A percentile compares a stretch with the other conserved stretches of the same genome.
These are phyloP conservation scores for Sicyos edulis DNA, from an alignment of 306 rosid species.

Conservation along the genomic window DNA sequence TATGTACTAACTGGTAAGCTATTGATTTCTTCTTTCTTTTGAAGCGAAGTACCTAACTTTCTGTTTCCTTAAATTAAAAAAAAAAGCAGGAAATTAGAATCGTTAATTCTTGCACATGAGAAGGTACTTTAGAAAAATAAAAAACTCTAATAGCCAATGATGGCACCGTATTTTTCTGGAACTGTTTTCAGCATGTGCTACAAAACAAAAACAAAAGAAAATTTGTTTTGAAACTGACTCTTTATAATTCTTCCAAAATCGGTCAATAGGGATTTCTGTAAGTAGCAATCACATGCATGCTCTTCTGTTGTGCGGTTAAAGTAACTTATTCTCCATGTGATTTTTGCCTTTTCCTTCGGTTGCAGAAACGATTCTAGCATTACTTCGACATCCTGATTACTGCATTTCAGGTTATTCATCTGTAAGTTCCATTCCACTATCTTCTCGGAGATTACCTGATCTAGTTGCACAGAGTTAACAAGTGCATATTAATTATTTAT, in stretches of 20 bases:
- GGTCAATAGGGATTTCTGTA: not conserved
- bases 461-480: slow-evolving; percentile 1
- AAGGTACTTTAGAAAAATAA: not conserved
- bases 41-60: not conserved
- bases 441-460: slow-evolving; percentile 18
- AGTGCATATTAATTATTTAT: not conserved
- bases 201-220: not conserved
- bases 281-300: not conserved
- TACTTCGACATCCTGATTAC: slow-evolving; percentile 91
- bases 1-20: slow-evolving; percentile 78
- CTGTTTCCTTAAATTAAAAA: not conserved
- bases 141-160: not conserved
- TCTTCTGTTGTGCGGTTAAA: slow-evolving; percentile 12
- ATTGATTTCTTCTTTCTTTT: slow-evolving; percentile 16
- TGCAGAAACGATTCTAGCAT: slow-evolving; percentile 81
- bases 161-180: not conserved
- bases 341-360: slow-evolving; percentile 23
- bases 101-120: not conserved
- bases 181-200: not conserved
- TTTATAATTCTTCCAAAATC: not conserved
- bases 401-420: slow-evolving; percentile 86
- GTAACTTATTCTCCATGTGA: slow-evolving; percentile 21
- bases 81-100: not conserved
- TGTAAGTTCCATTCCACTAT: slow-evolving; percentile 58
- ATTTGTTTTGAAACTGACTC: not conserved